Percentiles rank a stretch among this genome's conserved stretches.
These are phyloP conservation scores for Typha latifolia DNA, from an alignment of 176 grass and related monocot species.

Conservation along the genomic window DNA sequence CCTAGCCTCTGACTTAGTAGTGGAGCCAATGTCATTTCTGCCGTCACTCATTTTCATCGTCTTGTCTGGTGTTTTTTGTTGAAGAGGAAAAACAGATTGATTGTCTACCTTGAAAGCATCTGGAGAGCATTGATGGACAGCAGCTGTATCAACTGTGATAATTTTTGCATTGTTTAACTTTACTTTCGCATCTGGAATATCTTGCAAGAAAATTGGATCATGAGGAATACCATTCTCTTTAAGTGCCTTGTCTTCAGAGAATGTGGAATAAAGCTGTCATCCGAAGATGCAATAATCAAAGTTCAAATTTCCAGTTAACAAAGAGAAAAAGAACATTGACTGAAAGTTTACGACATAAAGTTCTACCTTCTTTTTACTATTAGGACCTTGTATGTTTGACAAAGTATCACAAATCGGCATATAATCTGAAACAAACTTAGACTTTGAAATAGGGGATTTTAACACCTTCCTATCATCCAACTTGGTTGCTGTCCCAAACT, in stretches of 20 bases:
- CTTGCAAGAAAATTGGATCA: not conserved
- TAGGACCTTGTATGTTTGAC: constrained; percentile 8
- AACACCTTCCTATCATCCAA: constrained; percentile 21
- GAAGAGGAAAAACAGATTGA: constrained; percentile 37
- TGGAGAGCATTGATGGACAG: constrained; percentile 20
- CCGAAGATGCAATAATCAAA: not conserved
- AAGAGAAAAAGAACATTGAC: not conserved
- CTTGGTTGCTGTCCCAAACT: constrained; percentile 23
- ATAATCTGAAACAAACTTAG: constrained; percentile 27
- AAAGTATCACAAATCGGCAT: not conserved
- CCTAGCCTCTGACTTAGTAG: constrained; percentile 32
- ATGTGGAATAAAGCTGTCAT: constrained; percentile 31
- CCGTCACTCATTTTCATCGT: constrained; percentile 27
- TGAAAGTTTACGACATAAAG: not conserved
- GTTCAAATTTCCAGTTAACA: not conserved
- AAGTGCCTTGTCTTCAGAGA: constrained; percentile 19
- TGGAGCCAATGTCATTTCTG: constrained; percentile 24
- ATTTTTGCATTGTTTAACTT: constrained; percentile 25
- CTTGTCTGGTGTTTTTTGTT: constrained; percentile 34
- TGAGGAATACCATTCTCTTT: constrained; percentile 12
- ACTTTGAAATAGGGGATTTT: constrained; percentile 25
- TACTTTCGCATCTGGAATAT: not conserved
- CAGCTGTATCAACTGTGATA: constrained; percentile 25
- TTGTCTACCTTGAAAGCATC: constrained; percentile 21
- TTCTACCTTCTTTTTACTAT: not conserved